Percentiles rank a stretch among this genome's conserved stretches.
phyloP scores from a whole-genome alignment of 2,329 filamentous ascomycete genomes.

The Aspergillus brunneoviolaceus region DNA sequence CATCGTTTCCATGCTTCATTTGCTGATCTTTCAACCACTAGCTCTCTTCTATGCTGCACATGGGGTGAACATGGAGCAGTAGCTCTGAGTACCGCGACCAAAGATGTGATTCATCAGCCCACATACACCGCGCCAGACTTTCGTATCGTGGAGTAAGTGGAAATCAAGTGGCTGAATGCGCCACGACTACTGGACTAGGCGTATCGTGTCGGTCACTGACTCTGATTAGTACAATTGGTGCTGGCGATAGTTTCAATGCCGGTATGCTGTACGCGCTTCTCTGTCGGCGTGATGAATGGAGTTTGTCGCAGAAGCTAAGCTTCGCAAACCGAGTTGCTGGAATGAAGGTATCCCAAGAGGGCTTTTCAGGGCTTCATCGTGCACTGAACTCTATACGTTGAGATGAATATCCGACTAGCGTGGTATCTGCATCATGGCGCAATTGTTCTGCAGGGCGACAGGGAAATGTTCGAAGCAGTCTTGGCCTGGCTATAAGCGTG shows the following conservation, averaged over 20 bases:
- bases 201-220: constrained; percentile 8
- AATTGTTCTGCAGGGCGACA: not conserved
- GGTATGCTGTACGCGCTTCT: constrained; percentile 65
- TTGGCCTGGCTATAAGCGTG: not conserved
- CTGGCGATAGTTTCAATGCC: constrained; percentile 74
- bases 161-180: constrained; percentile 6
- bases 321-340: constrained; percentile 69
- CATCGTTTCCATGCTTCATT: not conserved
- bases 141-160: constrained; percentile 60
- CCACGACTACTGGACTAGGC: not conserved
- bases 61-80: constrained; percentile 59
- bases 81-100: constrained; percentile 42
- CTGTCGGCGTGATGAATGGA: constrained; percentile 52
- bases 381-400: constrained; percentile 15
- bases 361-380: constrained; percentile 57
- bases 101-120: constrained; percentile 42
- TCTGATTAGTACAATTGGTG: constrained; percentile 63
- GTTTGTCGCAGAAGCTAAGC: constrained; percentile 48
- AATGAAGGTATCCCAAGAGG: constrained; percentile 65
- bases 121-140: constrained; percentile 43
- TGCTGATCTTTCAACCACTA: constrained; percentile 20
- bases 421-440: not conserved
- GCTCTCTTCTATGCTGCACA: constrained; percentile 56
- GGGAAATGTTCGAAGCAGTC: not conserved
- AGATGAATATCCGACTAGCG: not conserved